Percentiles rank a stretch among this genome's conserved stretches.
Evolutionary conservation across 768 basidiomycete genomes (phyloP).

Genomic region (Neoboletus magnificus): DNA sequence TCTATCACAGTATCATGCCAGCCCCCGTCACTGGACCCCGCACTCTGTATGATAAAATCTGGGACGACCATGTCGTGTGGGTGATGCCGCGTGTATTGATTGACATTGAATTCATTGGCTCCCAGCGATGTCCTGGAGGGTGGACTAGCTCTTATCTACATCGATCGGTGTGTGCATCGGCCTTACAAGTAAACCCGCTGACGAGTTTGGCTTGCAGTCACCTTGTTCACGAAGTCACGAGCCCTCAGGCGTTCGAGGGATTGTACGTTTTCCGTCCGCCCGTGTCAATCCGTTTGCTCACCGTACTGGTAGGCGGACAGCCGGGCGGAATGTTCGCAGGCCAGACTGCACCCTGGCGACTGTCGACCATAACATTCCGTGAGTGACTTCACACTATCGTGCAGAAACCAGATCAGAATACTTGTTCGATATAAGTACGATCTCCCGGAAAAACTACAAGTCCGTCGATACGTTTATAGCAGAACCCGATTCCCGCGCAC

Average conservation of each 20-base stretch:
- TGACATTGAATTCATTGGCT: constrained; percentile 4
- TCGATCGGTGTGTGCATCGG: constrained; percentile 54
- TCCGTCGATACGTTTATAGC: constrained; percentile 69
- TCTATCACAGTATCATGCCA: constrained; percentile 42
- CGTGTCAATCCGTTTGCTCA: constrained; percentile 9
- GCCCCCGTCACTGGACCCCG: constrained; percentile 60
- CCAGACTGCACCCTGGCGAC: constrained; percentile 90
- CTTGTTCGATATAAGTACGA: constrained; percentile 45
- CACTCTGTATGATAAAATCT: constrained; percentile 97
- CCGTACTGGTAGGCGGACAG: constrained; percentile 51
- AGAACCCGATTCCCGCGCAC: constrained; percentile 82
- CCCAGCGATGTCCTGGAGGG: constrained; percentile 68
- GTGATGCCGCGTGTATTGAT: constrained; percentile 26
- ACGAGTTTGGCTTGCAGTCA: constrained; percentile 34
- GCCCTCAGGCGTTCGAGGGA: constrained; percentile 89
- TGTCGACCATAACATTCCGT: constrained; percentile 87
- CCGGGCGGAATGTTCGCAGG: constrained; percentile 72
- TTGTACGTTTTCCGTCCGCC: constrained; percentile 44
- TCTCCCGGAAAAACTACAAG: constrained; percentile 71
- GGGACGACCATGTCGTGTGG: constrained; percentile 94
- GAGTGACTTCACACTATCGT: constrained; percentile 30
- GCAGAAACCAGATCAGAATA: background rate
- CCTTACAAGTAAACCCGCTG: background rate
- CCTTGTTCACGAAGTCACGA: constrained; percentile 89
- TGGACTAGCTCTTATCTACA: constrained; percentile 79